Base-by-base conservation (phyloP, 495 filamentous ascomycete species). In the Neurospora discreta region DNA sequence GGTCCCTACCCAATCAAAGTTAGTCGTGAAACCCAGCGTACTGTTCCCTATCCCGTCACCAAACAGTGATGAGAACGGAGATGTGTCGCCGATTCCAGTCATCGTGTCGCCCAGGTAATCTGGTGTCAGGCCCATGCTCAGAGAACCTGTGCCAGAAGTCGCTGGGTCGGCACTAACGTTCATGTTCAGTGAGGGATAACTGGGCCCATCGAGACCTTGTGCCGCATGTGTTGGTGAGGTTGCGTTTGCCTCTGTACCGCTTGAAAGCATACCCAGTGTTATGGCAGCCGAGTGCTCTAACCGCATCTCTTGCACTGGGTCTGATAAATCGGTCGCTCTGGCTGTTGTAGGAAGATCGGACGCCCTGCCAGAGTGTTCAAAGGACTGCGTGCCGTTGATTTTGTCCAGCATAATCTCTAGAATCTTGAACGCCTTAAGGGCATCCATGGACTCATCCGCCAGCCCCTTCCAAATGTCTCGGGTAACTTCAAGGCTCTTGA, bases 321-420 rank as follows among this genome's bases (percentile, higher is more conserved):
- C 77, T 10, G 78, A 76, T 33, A 74, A 75, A 18, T 72, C 72
- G 71, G 84, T 79, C 40, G 77, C 71, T 9, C 72, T 75, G 76
- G 41, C 75, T 73, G 71, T 82, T 79, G 70, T 79, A 78, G 70
- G 72, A 38, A 69, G 39, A 58, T 42, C 75, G 39, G 36, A 60
- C 18, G 68, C 65, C 67, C 70, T 73, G 39, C 8, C 36, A 67
- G 76, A 20, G 23, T 40, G 70, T 67, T 77, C 71, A 40, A 77
- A 71, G 11, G 76, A 68, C 5, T 70, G 74, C 43, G 76, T 67
- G 38, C 76, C 81, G 69, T 88, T 90, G 71, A 97, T 80, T 78
- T 94, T 93, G 38, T 85, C 84, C 43, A 97, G 81, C 89, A 97
- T 95, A 52, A 95, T 89, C 10, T 87, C 87, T 8, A 98, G 84